A percentile compares a stretch with the other conserved stretches of the same genome.
These are phyloP conservation scores for Zygoascus sp. DNA, from an alignment of 1,139 yeast genomes.

Conservation along the genomic window DNA sequence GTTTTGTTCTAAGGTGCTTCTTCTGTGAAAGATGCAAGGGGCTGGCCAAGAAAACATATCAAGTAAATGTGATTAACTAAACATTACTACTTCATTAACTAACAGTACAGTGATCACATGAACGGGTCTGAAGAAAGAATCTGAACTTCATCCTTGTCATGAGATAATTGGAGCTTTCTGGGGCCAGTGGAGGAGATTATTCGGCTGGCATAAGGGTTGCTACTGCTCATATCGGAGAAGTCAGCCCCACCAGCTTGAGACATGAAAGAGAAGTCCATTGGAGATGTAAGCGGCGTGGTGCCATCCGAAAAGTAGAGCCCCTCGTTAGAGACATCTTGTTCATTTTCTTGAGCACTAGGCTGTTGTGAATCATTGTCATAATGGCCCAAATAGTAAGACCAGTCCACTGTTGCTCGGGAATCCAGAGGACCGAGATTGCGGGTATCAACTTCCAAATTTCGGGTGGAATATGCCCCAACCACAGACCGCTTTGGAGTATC, in stretches of 20 bases:
- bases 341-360: neutral
- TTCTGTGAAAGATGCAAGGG: no score
- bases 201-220: conserved; percentile 2
- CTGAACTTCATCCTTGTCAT: neutral
- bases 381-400: conserved; percentile 10
- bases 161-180: neutral
- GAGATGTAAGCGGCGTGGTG: conserved; percentile 7
- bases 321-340: neutral
- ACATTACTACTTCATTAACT: neutral
- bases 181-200: neutral
- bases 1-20: no score
- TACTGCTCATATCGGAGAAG: conserved; percentile 3
- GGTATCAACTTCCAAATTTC: neutral
- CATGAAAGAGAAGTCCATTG: neutral
- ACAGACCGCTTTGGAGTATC: neutral
- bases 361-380: neutral
- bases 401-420: conserved; percentile 6
- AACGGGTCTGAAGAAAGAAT: neutral
- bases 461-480: neutral
- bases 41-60: neutral
- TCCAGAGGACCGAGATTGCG: no score
- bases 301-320: neutral
- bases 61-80: neutral
- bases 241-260: conserved; percentile 1
- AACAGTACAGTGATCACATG: neutral